Evolutionary conservation across 768 basidiomycete species (phyloP).

Genomic region (Amyloporia xantha): DNA sequence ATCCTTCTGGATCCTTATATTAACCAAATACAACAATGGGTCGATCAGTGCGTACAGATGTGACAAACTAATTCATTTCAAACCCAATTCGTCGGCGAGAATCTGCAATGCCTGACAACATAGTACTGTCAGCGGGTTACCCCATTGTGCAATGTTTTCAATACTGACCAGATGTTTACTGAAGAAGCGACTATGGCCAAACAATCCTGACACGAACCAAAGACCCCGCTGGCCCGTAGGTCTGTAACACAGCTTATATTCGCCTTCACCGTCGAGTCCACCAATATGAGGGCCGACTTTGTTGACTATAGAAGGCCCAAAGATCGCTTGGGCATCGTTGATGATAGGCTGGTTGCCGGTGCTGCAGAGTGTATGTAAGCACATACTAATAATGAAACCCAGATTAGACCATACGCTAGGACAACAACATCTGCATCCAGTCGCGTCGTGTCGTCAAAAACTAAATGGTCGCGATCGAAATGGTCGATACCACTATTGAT

Average conservation of each 20-base stretch:
- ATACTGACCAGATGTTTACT: conserved; percentile 5
- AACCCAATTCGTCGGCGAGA: conserved; percentile 3
- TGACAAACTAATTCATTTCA: too few relatives aligned
- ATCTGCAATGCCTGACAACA: conserved; percentile 2
- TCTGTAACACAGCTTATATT: conserved; percentile 29
- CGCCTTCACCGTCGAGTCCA: conserved; percentile 37
- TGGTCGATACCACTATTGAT: conserved; percentile 8
- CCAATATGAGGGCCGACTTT: conserved; percentile 25
- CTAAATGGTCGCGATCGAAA: conserved; percentile 16
- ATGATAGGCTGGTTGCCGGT: conserved; percentile 29
- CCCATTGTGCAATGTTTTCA: background rate
- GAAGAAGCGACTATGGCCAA: conserved; percentile 1
- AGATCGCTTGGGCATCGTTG: conserved; percentile 24
- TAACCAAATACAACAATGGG: too few relatives aligned
- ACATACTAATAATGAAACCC: background rate
- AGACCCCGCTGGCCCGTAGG: conserved; percentile 38
- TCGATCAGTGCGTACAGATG: too few relatives aligned
- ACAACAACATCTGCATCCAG: conserved; percentile 26
- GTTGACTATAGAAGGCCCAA: conserved; percentile 30
- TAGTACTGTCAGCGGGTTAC: background rate
- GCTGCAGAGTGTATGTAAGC: conserved; percentile 5
- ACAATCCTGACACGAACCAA: conserved; percentile 7
- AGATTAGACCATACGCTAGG: conserved; percentile 18
- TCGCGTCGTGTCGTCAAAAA: conserved; percentile 20
- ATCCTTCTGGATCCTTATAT: too few relatives aligned